These are phyloP conservation scores for Beverwykella pulmonaria DNA, from an alignment of 495 filamentous ascomycete genomes.

Conservation along the genomic window DNA sequence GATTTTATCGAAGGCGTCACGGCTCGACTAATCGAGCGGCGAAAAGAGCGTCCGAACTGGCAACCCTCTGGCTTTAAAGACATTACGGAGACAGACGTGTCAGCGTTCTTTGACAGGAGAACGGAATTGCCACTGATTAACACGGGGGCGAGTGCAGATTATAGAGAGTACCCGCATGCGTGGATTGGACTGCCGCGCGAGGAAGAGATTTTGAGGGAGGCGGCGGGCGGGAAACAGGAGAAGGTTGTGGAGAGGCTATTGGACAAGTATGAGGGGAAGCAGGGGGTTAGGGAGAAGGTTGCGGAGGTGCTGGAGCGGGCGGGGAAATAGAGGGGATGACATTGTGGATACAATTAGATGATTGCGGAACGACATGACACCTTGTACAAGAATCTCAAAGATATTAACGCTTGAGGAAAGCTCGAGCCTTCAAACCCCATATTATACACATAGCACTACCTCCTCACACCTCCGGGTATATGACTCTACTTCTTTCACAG, in stretches of 20 bases:
- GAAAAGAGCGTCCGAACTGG: conserved; percentile 66
- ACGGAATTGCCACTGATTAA: conserved; percentile 57
- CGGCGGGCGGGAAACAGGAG: conserved; percentile 41
- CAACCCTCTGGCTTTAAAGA: conserved; percentile 68
- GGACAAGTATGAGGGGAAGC: conserved; percentile 43
- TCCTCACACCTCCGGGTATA: too few relatives aligned
- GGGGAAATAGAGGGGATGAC: neutral
- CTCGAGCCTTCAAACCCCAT: too few relatives aligned
- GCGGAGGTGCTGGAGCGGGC: conserved; percentile 46
- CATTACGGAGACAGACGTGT: conserved; percentile 56
- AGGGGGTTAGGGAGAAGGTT: conserved; percentile 52
- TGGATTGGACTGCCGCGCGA: conserved; percentile 75
- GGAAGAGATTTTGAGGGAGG: conserved; percentile 59
- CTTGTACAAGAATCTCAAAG: too few relatives aligned
- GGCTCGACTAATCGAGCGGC: conserved; percentile 66
- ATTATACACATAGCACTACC: too few relatives aligned
- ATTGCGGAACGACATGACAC: too few relatives aligned
- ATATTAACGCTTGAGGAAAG: too few relatives aligned
- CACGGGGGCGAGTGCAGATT: conserved; percentile 44
- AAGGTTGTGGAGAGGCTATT: conserved; percentile 57
- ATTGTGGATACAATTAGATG: too few relatives aligned
- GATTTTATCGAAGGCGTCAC: conserved; percentile 89
- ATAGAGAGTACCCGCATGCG: conserved; percentile 67
- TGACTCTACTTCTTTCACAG: too few relatives aligned
- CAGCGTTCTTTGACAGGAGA: conserved; percentile 62